phyloP scores from a whole-genome alignment of 2,329 filamentous ascomycete species.

The Trematosphaeria pertusa region DNA sequence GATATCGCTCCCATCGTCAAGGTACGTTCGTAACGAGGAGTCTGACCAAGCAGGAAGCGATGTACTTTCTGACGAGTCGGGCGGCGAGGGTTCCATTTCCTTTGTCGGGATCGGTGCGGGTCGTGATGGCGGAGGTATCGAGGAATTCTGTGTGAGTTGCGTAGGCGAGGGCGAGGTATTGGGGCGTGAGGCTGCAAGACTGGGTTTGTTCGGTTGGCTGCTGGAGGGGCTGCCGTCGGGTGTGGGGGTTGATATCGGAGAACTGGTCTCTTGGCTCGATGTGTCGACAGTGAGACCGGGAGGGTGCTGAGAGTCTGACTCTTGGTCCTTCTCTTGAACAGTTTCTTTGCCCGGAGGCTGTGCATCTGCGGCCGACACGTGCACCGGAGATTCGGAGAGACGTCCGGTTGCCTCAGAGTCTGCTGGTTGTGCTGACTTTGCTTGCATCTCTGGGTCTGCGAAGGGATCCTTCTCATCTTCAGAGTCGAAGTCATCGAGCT shows the following conservation, averaged over 20 bases:
- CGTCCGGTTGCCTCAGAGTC: conserved; percentile 33
- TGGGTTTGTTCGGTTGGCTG: conserved; percentile 32
- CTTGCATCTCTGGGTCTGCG: conserved; percentile 45
- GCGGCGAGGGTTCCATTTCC: conserved; percentile 35
- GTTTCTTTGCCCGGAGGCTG: conserved; percentile 41
- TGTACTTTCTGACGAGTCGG: conserved; percentile 52
- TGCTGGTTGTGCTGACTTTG: conserved; percentile 27
- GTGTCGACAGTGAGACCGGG: conserved; percentile 74
- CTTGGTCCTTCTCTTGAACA: conserved; percentile 28
- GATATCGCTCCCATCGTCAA: conserved; percentile 88
- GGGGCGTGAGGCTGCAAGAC: conserved; percentile 23
- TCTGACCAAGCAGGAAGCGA: conserved; percentile 82
- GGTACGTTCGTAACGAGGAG: conserved; percentile 81
- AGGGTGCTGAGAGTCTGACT: conserved; percentile 52
- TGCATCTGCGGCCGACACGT: conserved; percentile 65
- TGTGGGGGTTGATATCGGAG: conserved; percentile 45
- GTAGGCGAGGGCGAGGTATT: conserved; percentile 31
- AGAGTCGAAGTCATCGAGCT: conserved; percentile 74
- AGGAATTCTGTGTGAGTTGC: conserved; percentile 24
- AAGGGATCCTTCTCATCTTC: conserved; percentile 58
- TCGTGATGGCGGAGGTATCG: conserved; percentile 38
- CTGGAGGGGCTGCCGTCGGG: conserved; percentile 41
- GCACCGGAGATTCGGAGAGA: conserved; percentile 72
- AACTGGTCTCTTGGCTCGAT: conserved; percentile 68
- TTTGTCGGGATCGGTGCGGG: conserved; percentile 45